These are phyloP conservation scores for Strobilomyces confusus DNA, from an alignment of 768 basidiomycete species.

Conservation along the genomic window DNA sequence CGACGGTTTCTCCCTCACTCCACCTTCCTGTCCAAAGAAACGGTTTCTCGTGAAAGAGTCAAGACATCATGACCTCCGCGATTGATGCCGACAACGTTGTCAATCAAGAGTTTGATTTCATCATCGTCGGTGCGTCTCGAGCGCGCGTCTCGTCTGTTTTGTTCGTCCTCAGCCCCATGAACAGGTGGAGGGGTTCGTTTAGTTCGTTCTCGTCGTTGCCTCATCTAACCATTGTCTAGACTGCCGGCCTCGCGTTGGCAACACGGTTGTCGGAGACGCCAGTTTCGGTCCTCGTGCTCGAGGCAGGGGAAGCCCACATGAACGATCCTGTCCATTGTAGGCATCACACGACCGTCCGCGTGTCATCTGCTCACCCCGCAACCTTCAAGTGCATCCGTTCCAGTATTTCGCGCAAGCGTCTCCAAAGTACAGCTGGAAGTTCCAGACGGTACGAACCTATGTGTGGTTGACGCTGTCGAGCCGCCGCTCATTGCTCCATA, in stretches of 20 bases:
- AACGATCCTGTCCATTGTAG: not conserved
- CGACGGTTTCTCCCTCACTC: not conserved
- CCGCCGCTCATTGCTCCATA: not conserved
- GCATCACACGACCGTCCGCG: not conserved
- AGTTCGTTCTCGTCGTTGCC: not conserved
- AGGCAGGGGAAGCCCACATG: not conserved
- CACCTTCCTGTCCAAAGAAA: not conserved
- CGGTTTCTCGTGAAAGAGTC: not conserved
- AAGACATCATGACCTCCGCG: not conserved
- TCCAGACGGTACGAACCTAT: not conserved
- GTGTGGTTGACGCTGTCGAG: not conserved
- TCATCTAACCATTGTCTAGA: not conserved
- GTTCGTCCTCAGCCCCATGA: not conserved
- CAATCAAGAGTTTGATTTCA: not conserved
- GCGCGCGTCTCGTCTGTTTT: not conserved
- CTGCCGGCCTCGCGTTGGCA: not conserved
- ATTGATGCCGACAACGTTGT: not conserved
- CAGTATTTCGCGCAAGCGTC: not conserved
- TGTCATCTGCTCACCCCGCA: not conserved
- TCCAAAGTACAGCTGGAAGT: slow-evolving; percentile 1
- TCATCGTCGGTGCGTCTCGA: not conserved
- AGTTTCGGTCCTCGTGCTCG: not conserved
- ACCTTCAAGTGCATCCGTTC: not conserved
- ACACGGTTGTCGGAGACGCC: not conserved
- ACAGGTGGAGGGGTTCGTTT: not conserved